phyloP scores from a whole-genome alignment of 352 stramenopile species.

The Phytophthora chlamydospora region DNA sequence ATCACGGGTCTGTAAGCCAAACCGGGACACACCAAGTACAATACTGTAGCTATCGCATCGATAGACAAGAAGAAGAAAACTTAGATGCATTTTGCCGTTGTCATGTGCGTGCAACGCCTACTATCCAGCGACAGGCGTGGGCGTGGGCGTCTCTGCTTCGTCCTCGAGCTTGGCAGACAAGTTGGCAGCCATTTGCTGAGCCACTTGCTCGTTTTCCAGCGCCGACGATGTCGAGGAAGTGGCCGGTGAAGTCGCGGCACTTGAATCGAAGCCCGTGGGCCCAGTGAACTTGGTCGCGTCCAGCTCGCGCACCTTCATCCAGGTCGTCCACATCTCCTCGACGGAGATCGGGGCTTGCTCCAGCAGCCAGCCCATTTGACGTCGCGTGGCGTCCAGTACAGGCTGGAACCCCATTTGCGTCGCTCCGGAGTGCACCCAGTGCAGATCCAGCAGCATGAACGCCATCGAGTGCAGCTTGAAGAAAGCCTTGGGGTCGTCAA shows the following conservation, averaged over 20 bases:
- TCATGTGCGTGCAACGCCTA: too few species aligned
- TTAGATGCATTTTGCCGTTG: conserved; percentile 28
- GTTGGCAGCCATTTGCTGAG: conserved; percentile 29
- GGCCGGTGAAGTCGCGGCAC: conserved; percentile 18
- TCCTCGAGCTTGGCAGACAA: conserved; percentile 21
- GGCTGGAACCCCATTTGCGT: conserved; percentile 89
- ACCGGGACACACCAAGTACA: conserved; percentile 13
- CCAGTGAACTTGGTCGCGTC: conserved; percentile 63
- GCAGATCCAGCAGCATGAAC: conserved; percentile 85
- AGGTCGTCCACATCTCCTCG: conserved; percentile 87
- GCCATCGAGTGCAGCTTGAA: conserved; percentile 84
- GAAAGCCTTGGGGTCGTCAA: conserved; percentile 73
- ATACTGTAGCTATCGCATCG: conserved; percentile 19
- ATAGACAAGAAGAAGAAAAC: conserved; percentile 17
- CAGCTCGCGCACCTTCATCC: conserved; percentile 81
- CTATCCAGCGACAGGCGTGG: conserved; percentile 28
- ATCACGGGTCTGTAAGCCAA: conserved; percentile 15
- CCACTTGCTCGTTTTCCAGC: conserved; percentile 28
- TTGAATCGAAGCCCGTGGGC: conserved; percentile 28
- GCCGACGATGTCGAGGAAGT: conserved; percentile 25
- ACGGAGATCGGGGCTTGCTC: conserved; percentile 73
- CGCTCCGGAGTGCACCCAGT: conserved; percentile 81
- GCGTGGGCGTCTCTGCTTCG: conserved; percentile 9
- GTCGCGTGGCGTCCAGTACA: conserved; percentile 75
- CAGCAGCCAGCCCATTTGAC: conserved; percentile 83